A percentile compares a stretch with the other conserved stretches of the same genome.
phyloP scores from a whole-genome alignment of 495 filamentous ascomycete species.

The Saxispiralis lemnorum region DNA sequence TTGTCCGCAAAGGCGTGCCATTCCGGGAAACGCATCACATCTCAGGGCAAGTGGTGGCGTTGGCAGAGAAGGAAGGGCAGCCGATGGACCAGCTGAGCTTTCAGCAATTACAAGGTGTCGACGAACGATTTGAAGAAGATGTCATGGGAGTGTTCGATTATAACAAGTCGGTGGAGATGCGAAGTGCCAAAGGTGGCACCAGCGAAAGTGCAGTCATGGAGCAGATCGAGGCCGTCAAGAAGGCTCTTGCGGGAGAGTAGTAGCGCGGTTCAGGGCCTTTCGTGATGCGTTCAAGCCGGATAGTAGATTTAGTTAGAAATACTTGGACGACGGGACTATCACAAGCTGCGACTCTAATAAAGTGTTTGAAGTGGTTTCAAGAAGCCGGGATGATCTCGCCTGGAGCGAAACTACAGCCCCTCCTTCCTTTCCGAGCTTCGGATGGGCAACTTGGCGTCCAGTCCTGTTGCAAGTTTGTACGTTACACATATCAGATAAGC shows the following conservation, averaged over 20 bases:
- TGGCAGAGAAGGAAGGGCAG: constrained; percentile 49
- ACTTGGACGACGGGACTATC: no score
- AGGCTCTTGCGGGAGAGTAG: constrained; percentile 8
- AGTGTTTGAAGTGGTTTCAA: no score
- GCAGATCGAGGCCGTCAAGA: constrained; percentile 59
- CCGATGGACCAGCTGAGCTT: constrained; percentile 63
- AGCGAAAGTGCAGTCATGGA: constrained; percentile 55
- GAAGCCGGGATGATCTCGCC: no score
- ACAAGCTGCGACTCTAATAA: no score
- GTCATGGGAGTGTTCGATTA: constrained; percentile 63
- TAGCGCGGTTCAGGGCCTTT: not conserved
- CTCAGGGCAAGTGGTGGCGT: constrained; percentile 59
- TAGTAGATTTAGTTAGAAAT: no score
- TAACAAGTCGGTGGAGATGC: constrained; percentile 70
- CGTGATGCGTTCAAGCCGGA: constrained; percentile 2
- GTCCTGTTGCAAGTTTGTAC: no score
- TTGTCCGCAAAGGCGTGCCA: constrained; percentile 72
- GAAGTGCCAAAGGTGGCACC: constrained; percentile 65
- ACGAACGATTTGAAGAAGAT: constrained; percentile 58
- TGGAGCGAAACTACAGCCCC: no score
- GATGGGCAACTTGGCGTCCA: no score
- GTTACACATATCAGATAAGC: no score
- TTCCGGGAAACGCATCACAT: constrained; percentile 83
- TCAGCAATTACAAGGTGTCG: constrained; percentile 54
- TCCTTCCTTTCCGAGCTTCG: no score